These are phyloP conservation scores for Pichia cabralensis DNA, from an alignment of 805 yeast genomes.

Conservation along the genomic window DNA sequence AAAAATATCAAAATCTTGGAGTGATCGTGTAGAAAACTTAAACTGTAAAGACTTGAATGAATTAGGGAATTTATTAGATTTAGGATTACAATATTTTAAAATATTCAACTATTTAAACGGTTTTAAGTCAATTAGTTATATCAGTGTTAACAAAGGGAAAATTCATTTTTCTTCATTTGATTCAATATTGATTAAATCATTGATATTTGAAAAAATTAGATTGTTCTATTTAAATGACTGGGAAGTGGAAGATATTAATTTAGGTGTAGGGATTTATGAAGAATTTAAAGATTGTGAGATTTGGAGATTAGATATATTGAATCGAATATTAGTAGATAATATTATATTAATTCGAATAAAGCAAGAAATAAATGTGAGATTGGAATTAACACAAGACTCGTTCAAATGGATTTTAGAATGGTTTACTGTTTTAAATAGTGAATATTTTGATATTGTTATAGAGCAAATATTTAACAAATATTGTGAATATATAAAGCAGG, in stretches of 20 bases:
- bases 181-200: too few species aligned
- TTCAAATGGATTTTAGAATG: not conserved
- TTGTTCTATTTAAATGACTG: too few species aligned
- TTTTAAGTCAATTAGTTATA: too few species aligned
- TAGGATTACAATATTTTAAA: constrained; percentile 1
- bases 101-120: too few species aligned
- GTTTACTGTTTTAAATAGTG: not conserved
- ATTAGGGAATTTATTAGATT: constrained; percentile 20
- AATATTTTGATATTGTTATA: too few species aligned
- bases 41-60: constrained; percentile 26
- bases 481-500: too few species aligned
- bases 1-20: constrained; percentile 15
- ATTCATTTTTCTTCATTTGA: too few species aligned
- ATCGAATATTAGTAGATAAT: not conserved
- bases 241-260: constrained; percentile 1
- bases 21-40: constrained; percentile 25
- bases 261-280: constrained; percentile 25
- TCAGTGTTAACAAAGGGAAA: too few species aligned
- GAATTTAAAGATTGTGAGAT: constrained; percentile 10
- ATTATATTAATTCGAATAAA: too few species aligned
- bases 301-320: not conserved
- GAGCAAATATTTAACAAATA: too few species aligned
- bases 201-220: constrained; percentile 5
- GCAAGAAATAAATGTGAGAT: too few species aligned
- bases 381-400: too few species aligned